Conservation (phyloP, 345 rosid species). For the Boechera divaricarpa region DNA sequence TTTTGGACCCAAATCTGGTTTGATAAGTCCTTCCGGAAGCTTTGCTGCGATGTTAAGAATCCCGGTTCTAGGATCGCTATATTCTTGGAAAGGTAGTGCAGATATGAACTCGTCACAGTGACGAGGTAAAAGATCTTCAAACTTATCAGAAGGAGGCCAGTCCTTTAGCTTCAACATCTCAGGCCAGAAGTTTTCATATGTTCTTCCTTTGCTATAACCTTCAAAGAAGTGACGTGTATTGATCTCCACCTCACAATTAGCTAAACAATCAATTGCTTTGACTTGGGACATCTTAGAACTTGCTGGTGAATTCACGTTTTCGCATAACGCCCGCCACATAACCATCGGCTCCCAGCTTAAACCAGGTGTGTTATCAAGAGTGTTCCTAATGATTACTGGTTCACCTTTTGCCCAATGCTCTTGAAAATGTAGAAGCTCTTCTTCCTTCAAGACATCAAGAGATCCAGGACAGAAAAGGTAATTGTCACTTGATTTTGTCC, state of each 20-base stretch:
- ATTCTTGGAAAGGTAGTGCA: conserved; percentile 83
- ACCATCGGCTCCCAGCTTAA: conserved; percentile 99
- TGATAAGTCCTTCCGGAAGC: conserved; percentile 63
- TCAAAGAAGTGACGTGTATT: conserved; percentile 68
- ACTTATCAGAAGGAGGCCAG: conserved; percentile 95
- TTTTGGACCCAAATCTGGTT: conserved; percentile 96
- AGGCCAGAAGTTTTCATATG: conserved; percentile 79
- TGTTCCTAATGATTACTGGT: conserved; percentile 71
- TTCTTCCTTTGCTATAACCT: conserved; percentile 82
- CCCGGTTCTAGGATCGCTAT: conserved; percentile 75
- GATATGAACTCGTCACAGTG: conserved; percentile 88
- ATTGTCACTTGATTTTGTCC: conserved; percentile 64
- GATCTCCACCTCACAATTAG: conserved; percentile 79
- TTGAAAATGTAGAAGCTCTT: conserved; percentile 60
- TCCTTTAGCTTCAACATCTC: conserved; percentile 95
- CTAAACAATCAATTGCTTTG: conserved; percentile 80
- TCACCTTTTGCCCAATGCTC: conserved; percentile 82
- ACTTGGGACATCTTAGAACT: conserved; percentile 65
- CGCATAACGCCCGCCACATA: conserved; percentile 90
- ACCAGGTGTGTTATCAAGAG: conserved; percentile 60
- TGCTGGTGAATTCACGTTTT: conserved; percentile 48
- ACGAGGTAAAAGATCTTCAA: conserved; percentile 86
- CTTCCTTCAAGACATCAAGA: conserved; percentile 47
- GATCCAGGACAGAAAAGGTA: conserved; percentile 63
- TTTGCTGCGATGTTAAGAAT: conserved; percentile 79